Evolutionary conservation across 139 green algal genomes (phyloP).

Genomic region (Edaphochlamys debaryana): DNA sequence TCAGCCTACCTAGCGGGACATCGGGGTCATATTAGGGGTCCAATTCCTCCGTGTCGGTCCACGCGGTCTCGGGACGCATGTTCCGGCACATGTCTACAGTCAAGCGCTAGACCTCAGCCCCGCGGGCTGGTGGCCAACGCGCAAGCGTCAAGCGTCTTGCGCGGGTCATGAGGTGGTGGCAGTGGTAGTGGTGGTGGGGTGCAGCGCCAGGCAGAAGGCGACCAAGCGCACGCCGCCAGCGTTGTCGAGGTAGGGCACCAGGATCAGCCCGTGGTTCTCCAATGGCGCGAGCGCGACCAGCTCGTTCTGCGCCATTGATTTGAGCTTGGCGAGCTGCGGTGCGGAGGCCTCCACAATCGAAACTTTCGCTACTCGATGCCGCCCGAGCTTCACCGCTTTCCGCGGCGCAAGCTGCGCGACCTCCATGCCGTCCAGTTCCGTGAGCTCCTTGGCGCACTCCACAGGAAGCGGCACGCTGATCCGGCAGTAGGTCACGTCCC

Average conservation of each 20-base stretch:
- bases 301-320: slow-evolving; percentile 40
- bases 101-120: too few relatives aligned
- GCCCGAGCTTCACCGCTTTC: slow-evolving; percentile 20
- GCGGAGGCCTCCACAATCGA: background rate
- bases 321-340: slow-evolving; percentile 14
- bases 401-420: slow-evolving; percentile 28
- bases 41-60: too few relatives aligned
- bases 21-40: too few relatives aligned
- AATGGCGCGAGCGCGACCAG: slow-evolving; percentile 17
- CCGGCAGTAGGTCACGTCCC: slow-evolving; percentile 24
- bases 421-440: background rate
- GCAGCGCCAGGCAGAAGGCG: slow-evolving; percentile 21
- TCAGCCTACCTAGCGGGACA: too few relatives aligned
- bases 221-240: slow-evolving; percentile 11
- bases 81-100: too few relatives aligned
- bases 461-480: slow-evolving; percentile 14
- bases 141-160: too few relatives aligned
- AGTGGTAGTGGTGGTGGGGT: too few relatives aligned
- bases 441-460: slow-evolving; percentile 6
- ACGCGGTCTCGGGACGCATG: too few relatives aligned
- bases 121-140: too few relatives aligned
- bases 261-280: slow-evolving; percentile 30
- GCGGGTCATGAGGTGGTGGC: too few relatives aligned
- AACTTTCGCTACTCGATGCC: slow-evolving; percentile 18
- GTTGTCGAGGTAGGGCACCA: slow-evolving; percentile 39